Base-by-base conservation (phyloP, 2,329 filamentous ascomycete genomes). In the Dryadomyces quercus-mongolicae region DNA sequence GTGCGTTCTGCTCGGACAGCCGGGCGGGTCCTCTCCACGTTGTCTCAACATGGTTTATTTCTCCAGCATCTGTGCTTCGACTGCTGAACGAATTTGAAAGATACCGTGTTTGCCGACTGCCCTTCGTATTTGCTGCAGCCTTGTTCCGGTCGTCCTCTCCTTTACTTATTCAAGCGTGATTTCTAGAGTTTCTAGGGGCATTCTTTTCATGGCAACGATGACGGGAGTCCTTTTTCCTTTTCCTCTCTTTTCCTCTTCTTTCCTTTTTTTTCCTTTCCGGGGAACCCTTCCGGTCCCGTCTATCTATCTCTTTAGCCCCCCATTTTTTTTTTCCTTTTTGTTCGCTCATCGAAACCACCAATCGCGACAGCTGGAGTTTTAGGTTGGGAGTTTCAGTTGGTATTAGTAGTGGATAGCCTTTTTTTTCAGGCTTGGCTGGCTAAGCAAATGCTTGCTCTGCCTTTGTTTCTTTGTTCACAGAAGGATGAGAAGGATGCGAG, bases 71-170 rank as follows among this genome's bases (percentile, higher is more conserved):
- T 48, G 48, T 42, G 43, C 40, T 43, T 18, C 49, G 18, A 52
- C 21, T 47, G 40, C 20, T 8, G n/a, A 49, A 55, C 34, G 34
- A 51, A 43, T 34, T 52, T 48, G 38, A 52, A 52, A 51, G 49
- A 22, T 42, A 36, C 42, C 46, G 49, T 46, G 31, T 42, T 42
- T 42, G 25, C 25, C 25, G 25, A 31, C 25, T 31, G 25, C 25
- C 25, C 4, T 31, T 31, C 51, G 51, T 52, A 52, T 52, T 40
- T 22, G 46, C 46, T 31, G 43, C 43, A 36, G 49, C 49, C 49
- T 51, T 31, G 16, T 44, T 42, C 12, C 16, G n/a, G 42, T 40
- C 46, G 15, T 34, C 5, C 22, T 12, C 42, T 52, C 40, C 43
- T n/a, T 16, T 20, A 16, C 13, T 16, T 20, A 16, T 21, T 42